Conservation (phyloP, 441 rosid genomes). For the Gossypium lobatum region DNA sequence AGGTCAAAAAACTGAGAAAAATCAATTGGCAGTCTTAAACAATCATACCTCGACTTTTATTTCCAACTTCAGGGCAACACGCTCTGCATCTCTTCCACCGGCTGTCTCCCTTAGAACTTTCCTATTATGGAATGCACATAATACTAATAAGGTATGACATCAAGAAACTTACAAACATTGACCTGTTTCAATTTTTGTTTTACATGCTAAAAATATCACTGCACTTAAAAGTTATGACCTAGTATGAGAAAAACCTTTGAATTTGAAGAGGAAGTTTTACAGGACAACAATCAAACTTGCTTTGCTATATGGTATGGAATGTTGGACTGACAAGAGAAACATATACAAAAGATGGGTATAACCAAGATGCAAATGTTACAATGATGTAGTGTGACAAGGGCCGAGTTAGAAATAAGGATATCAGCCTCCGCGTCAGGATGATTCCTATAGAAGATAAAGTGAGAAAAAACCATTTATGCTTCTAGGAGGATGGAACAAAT, state of each 20-base stretch:
- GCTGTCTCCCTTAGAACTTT: conserved; percentile 76
- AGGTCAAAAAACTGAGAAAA: background rate
- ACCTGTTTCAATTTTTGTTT: background rate
- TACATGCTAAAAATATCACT: background rate
- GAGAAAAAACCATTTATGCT: background rate
- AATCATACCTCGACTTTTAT: conserved; percentile 71
- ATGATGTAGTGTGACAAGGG: background rate
- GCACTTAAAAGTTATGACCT: background rate
- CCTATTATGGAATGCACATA: conserved; percentile 33
- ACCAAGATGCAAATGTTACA: background rate
- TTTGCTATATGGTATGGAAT: background rate
- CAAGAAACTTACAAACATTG: background rate
- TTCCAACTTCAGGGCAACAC: conserved; percentile 74
- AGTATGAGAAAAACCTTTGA: background rate
- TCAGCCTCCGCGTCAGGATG: background rate
- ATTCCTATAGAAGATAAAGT: background rate
- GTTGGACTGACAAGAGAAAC: background rate
- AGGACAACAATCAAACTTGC: background rate
- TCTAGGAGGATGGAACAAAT: background rate
- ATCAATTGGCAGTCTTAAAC: background rate
- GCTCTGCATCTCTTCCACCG: conserved; percentile 82
- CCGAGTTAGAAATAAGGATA: background rate
- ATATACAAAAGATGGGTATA: background rate
- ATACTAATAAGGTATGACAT: background rate
- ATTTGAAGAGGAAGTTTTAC: background rate